phyloP scores from a whole-genome alignment of 208 protist genomes.

The Acanthamoeba comandoni region DNA sequence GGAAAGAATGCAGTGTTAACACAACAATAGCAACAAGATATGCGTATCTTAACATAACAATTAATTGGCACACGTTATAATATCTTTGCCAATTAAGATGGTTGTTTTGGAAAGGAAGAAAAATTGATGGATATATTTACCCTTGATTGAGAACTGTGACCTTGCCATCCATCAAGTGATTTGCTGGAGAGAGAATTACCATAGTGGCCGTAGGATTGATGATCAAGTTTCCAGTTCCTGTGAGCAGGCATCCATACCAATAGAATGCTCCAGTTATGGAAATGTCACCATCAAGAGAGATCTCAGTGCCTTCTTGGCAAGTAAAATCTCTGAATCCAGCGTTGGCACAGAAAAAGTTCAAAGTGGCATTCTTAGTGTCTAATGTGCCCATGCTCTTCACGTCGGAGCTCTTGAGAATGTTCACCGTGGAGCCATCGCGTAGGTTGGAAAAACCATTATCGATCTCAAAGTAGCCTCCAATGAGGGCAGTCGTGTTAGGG shows the following conservation, averaged over 20 bases:
- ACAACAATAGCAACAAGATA: too few relatives aligned
- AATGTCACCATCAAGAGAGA: constrained; percentile 70
- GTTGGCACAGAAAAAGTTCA: constrained; percentile 73
- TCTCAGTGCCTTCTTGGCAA: constrained; percentile 16
- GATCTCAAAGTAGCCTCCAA: constrained; percentile 52
- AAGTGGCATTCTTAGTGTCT: constrained; percentile 26
- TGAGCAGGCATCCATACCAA: constrained; percentile 65
- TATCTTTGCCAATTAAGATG: too few relatives aligned
- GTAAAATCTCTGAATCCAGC: constrained; percentile 48
- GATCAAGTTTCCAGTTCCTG: constrained; percentile 47
- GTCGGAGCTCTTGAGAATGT: constrained; percentile 64
- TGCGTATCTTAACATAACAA: too few relatives aligned
- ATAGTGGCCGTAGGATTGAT: constrained; percentile 16
- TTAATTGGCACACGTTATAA: too few relatives aligned
- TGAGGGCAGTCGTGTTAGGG: constrained; percentile 22
- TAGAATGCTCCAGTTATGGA: constrained; percentile 45
- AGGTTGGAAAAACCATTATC: constrained; percentile 28
- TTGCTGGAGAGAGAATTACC: constrained; percentile 43
- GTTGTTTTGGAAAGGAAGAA: too few relatives aligned
- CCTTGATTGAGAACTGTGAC: constrained; percentile 42
- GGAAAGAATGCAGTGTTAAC: background rate
- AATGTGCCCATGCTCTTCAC: constrained; percentile 70
- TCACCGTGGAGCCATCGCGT: constrained; percentile 34
- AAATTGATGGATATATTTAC: too few relatives aligned
- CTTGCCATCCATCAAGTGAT: constrained; percentile 67